A percentile compares a stretch with the other conserved stretches of the same genome.
phyloP scores from a whole-genome alignment of 257 asterid genomes.

The Vinca minor region DNA sequence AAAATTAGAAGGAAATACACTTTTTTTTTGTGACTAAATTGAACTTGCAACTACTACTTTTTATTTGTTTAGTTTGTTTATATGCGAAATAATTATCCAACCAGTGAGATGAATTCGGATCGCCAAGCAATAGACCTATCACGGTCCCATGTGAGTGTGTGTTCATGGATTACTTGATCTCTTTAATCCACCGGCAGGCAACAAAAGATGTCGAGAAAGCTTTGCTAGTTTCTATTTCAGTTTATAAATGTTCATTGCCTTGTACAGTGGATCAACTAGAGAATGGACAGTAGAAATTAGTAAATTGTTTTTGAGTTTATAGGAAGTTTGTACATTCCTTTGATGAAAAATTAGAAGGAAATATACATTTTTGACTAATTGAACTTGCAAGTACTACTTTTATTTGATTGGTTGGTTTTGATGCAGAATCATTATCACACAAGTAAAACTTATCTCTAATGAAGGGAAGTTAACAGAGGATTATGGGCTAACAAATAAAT shows the following conservation, averaged over 20 bases:
- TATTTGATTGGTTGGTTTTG: no score
- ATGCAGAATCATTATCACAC: no score
- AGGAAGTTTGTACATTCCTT: neutral
- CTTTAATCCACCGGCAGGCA: neutral
- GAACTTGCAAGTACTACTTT: neutral
- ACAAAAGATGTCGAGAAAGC: neutral
- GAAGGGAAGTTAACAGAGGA: no score
- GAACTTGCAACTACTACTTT: neutral
- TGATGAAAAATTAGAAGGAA: neutral
- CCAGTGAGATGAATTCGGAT: conserved; percentile 13
- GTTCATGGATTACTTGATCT: conserved; percentile 12
- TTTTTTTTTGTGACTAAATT: neutral
- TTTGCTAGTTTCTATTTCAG: neutral
- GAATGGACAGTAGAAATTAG: neutral
- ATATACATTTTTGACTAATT: neutral
- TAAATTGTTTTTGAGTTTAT: neutral
- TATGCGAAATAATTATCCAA: no score
- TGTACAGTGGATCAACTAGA: neutral
- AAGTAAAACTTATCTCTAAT: no score
- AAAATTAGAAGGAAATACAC: neutral
- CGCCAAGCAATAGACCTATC: neutral
- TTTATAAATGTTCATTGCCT: neutral
- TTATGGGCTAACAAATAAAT: no score
- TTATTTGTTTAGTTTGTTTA: no score
- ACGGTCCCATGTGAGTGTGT: conserved; percentile 9